Base-by-base conservation (phyloP, 192 early-diverging fungal species). In the Lobosporangium transversale region DNA sequence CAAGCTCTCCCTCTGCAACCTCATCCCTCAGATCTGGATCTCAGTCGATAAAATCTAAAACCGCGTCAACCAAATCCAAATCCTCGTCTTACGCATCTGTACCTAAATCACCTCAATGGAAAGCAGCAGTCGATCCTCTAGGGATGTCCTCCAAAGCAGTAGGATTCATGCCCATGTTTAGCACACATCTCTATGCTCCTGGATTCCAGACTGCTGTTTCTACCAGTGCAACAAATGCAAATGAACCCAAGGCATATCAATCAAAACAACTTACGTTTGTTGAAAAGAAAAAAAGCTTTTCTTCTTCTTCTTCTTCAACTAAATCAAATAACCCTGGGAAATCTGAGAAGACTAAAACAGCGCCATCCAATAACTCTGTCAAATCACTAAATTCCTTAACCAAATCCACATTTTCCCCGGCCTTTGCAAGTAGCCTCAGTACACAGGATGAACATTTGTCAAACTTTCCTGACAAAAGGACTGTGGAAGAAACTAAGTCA, bases 61-160 rank as follows among this genome's bases (percentile, higher is more conserved):
- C n/a, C n/a, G 61, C 68, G 9, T 62, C 67, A 0, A 61, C 68
- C n/a, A 53, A 32, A 33, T 70, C 68, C 4, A 61, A 60, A 21
- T 61, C 58, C 27, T n/a, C n/a, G n/a, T 70, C 68, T 3, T 47
- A 58, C 6, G 31, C 48, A 12, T 52, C 67, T 9, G 30, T 35
- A 17, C 67, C 67, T 2, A 59, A 58, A 30, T 45, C 67, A 0
- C 36, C 48, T 1, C 44, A 53, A 14, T 69, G 57, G 57, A 69
- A 69, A 43, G 49, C 57, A 2, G 36, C 67, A 4, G 32, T 52
- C 20, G 68, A 70, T 40, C 68, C 59, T 30, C 21, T 62, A 23
- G 58, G 58, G n/a, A 62, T 62, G 68, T 70, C 68, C 18, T 48
- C 68, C 30, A 70, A 70, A 32, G 20, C 68, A 9, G 21, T 56